Evolutionary conservation across 768 basidiomycete genomes (phyloP), one percentile per base, ranked within the genome.

Genomic region (Macrocybe gigantea): DNA sequence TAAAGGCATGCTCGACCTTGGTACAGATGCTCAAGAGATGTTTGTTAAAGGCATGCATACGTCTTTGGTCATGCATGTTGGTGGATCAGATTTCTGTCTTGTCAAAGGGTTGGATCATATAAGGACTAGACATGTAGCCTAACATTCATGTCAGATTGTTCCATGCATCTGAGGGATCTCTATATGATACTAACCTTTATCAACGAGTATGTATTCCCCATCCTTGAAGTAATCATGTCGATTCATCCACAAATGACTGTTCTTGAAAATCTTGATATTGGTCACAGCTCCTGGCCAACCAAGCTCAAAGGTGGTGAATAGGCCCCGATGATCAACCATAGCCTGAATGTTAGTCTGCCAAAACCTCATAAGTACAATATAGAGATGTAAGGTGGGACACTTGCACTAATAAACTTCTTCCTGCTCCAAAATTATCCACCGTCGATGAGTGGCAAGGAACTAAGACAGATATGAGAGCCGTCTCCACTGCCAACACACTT

Each of bases 1-100:
- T 62, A 57, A 66, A 66, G 8, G 57, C 48, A 54, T 66, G 64
- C 44, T 65, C n/a, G n/a, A n/a, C n/a, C n/a, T n/a, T n/a, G n/a
- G n/a, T n/a, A n/a, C n/a, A n/a, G n/a, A n/a, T n/a, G n/a, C n/a
- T n/a, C n/a, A n/a, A n/a, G n/a, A n/a, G n/a, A n/a, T n/a, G n/a
- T n/a, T n/a, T n/a, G n/a, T n/a, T n/a, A n/a, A n/a, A n/a, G n/a
- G n/a, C n/a, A n/a, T n/a, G n/a, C n/a, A n/a, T n/a, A n/a, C n/a
- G n/a, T n/a, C n/a, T n/a, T n/a, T n/a, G n/a, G n/a, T n/a, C n/a
- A n/a, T n/a, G n/a, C n/a, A n/a, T n/a, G n/a, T n/a, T n/a, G n/a
- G n/a, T n/a, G n/a, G n/a, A n/a, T n/a, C n/a, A n/a, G n/a, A n/a
- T n/a, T n/a, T n/a, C n/a, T n/a, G n/a, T n/a, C n/a, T n/a, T n/a